Evolutionary conservation across 768 basidiomycete species (phyloP).

Genomic region (Ephemerocybe angulata): DNA sequence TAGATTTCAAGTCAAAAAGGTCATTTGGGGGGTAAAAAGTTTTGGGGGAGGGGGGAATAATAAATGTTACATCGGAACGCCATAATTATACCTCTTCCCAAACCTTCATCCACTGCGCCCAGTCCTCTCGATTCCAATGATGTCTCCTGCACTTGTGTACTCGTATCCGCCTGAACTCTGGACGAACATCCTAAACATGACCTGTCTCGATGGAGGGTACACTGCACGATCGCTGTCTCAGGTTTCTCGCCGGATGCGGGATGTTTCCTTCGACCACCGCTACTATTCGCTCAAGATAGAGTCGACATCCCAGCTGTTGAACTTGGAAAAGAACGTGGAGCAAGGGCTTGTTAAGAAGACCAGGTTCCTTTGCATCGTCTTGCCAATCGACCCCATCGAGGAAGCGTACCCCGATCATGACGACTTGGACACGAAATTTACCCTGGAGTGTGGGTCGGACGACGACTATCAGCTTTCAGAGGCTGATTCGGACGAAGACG

Average conservation of each 20-base stretch:
- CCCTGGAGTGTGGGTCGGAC: no score
- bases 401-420: not conserved
- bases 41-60: no score
- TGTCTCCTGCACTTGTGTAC: no score
- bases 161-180: conserved; percentile 9
- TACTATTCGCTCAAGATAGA: conserved; percentile 21
- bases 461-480: no score
- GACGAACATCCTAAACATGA: conserved; percentile 20
- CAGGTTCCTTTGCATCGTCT: not conserved
- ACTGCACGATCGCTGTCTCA: conserved; percentile 33
- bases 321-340: not conserved
- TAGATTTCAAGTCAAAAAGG: no score
- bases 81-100: no score
- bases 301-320: not conserved
- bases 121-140: no score
- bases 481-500: no score
- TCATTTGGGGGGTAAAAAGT: no score
- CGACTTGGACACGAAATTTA: no score
- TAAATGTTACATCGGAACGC: no score
- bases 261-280: conserved; percentile 19
- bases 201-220: conserved; percentile 31
- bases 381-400: not conserved
- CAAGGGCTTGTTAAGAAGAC: not conserved
- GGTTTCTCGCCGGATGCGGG: conserved; percentile 27
- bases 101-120: no score